Evolutionary conservation across 2,329 filamentous ascomycete genomes (phyloP).

Genomic region (Huntiella decipiens): DNA sequence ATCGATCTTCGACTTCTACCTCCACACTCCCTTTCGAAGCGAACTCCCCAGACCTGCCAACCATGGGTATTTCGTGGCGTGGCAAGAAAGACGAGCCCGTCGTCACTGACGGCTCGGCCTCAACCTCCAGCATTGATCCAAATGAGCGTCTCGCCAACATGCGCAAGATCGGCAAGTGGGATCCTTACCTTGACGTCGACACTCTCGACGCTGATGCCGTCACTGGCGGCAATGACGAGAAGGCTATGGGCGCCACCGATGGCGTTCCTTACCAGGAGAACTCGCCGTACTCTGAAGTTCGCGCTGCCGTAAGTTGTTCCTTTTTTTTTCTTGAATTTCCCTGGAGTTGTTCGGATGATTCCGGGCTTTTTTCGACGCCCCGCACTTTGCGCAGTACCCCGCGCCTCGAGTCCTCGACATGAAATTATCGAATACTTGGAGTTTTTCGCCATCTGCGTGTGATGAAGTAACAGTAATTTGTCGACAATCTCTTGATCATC

Average conservation of each 20-base stretch:
- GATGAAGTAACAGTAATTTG: too few relatives aligned
- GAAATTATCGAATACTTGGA: too few relatives aligned
- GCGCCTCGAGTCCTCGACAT: too few relatives aligned
- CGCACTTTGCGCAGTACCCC: too few relatives aligned
- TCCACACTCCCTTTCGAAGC: neutral
- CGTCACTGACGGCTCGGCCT: slow-evolving; percentile 1
- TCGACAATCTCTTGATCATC: neutral
- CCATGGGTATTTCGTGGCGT: slow-evolving; percentile 10
- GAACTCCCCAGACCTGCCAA: neutral
- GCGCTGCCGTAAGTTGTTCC: slow-evolving; percentile 18
- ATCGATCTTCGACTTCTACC: neutral
- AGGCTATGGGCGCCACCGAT: slow-evolving; percentile 27
- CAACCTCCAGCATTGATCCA: slow-evolving; percentile 4
- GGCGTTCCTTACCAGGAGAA: slow-evolving; percentile 31
- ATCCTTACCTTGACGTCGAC: slow-evolving; percentile 36
- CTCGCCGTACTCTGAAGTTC: slow-evolving; percentile 35
- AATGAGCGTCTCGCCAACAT: slow-evolving; percentile 4
- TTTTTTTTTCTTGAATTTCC: neutral
- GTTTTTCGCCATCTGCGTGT: too few relatives aligned
- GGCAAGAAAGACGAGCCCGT: slow-evolving; percentile 7
- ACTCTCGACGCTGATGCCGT: slow-evolving; percentile 31
- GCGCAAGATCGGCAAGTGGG: slow-evolving; percentile 26
- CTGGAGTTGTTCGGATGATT: neutral
- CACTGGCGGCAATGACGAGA: slow-evolving; percentile 24
- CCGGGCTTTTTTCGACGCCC: too few relatives aligned